These are phyloP conservation scores for Alectoria sarmentosa DNA, from an alignment of 495 filamentous ascomycete species.

Conservation along the genomic window DNA sequence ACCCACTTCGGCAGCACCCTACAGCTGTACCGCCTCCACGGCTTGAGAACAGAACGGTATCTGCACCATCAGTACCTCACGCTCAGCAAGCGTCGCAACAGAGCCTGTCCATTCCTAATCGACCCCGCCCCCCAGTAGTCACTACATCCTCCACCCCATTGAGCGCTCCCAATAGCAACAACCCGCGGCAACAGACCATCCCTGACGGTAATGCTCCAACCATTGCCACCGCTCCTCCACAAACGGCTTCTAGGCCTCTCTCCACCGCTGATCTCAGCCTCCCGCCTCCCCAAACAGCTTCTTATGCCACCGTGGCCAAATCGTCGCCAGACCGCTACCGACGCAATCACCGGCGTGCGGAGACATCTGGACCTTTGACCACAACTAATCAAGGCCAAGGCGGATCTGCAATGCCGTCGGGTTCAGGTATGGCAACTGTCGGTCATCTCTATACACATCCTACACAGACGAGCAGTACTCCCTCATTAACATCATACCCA, in stretches of 20 bases:
- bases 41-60: constrained; percentile 59
- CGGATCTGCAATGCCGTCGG: constrained; percentile 37
- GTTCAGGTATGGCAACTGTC: constrained; percentile 36
- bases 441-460: constrained; percentile 36
- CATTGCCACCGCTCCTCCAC: constrained; percentile 33
- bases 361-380: constrained; percentile 30
- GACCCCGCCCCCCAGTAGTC: constrained; percentile 52
- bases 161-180: constrained; percentile 30
- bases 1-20: constrained; percentile 49
- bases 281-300: constrained; percentile 35
- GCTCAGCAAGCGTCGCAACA: constrained; percentile 37
- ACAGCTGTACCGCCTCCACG: constrained; percentile 51
- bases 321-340: constrained; percentile 63
- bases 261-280: constrained; percentile 46
- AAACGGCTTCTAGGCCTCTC: constrained; percentile 37
- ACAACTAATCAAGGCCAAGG: constrained; percentile 17
- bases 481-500: constrained; percentile 26
- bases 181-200: constrained; percentile 8
- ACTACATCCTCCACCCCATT: constrained; percentile 55
- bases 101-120: constrained; percentile 36
- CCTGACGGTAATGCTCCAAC: constrained; percentile 43
- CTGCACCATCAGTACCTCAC: constrained; percentile 52
- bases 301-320: constrained; percentile 36
- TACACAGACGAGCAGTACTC: constrained; percentile 28
- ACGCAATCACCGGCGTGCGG: constrained; percentile 46